These are phyloP conservation scores for Neurospora crassa DNA, from an alignment of 2,329 filamentous ascomycete genomes.

Conservation along the genomic window DNA sequence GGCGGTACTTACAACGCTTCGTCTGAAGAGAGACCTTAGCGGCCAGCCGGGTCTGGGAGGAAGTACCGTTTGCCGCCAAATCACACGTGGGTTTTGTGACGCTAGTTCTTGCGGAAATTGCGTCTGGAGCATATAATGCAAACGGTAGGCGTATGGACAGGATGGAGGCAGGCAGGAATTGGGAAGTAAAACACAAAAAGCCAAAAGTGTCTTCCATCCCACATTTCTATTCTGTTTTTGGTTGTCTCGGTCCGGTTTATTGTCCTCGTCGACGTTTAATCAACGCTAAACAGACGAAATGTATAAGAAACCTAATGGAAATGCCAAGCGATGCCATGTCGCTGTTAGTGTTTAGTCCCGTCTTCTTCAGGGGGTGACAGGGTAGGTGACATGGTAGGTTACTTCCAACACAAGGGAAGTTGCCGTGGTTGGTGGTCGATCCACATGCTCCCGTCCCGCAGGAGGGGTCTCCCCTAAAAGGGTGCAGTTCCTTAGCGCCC, in stretches of 20 bases:
- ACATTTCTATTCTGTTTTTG: not conserved
- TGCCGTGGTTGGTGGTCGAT: not conserved
- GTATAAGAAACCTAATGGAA: not conserved
- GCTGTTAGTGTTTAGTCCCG: not conserved
- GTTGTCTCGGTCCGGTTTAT: not conserved
- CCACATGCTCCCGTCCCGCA: not conserved
- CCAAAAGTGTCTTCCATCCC: not conserved
- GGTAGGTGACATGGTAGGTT: not conserved
- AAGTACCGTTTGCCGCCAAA: not conserved
- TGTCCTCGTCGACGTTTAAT: not conserved
- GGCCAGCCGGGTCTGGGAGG: not conserved
- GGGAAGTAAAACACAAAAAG: not conserved
- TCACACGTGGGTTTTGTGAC: not conserved
- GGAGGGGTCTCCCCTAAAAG: not conserved
- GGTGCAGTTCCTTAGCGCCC: not conserved
- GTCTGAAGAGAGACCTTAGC: not conserved
- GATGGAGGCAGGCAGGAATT: not conserved
- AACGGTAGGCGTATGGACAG: not conserved
- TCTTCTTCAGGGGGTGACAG: not conserved
- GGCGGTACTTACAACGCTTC: not conserved
- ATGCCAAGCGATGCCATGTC: not conserved
- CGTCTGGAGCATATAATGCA: not conserved
- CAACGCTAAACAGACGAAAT: not conserved
- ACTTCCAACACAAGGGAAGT: not conserved
- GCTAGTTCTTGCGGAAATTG: not conserved